Evolutionary conservation across 2,329 filamentous ascomycete species (phyloP).

Genomic region (Arthroderma sp.): DNA sequence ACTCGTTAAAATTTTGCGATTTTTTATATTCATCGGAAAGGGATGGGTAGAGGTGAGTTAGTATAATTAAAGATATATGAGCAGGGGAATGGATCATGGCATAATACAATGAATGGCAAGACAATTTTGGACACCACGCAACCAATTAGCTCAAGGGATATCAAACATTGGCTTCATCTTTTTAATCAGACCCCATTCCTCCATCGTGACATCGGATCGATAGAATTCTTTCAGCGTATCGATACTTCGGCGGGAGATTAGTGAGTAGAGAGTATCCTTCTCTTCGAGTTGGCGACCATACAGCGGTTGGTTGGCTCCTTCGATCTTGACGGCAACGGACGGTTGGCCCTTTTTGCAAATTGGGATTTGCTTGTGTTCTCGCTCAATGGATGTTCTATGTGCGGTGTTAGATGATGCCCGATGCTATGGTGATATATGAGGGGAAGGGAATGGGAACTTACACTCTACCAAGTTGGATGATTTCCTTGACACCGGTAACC

Average conservation of each 20-base stretch:
- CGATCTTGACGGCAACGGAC: slow-evolving; percentile 96
- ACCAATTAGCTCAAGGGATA: slow-evolving; percentile 44
- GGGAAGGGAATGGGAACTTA: slow-evolving; percentile 39
- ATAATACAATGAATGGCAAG: background rate
- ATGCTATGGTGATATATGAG: background rate
- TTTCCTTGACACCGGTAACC: slow-evolving; percentile 67
- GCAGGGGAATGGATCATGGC: background rate
- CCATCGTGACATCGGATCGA: slow-evolving; percentile 69
- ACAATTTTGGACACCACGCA: too few relatives aligned
- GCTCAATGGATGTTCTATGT: slow-evolving; percentile 77
- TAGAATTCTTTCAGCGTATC: slow-evolving; percentile 96
- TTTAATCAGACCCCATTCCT: slow-evolving; percentile 89
- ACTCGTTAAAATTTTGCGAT: too few relatives aligned
- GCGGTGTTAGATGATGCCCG: background rate
- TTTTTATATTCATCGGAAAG: too few relatives aligned
- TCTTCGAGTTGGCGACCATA: slow-evolving; percentile 96
- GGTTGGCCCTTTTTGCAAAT: slow-evolving; percentile 93
- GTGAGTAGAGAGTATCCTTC: slow-evolving; percentile 72
- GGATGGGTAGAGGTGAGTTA: too few relatives aligned
- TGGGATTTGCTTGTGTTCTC: slow-evolving; percentile 88
- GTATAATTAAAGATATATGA: too few relatives aligned
- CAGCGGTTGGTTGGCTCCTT: slow-evolving; percentile 79
- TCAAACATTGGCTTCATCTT: slow-evolving; percentile 94
- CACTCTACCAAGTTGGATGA: slow-evolving; percentile 82
- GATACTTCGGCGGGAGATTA: slow-evolving; percentile 77